phyloP scores from a whole-genome alignment of 768 basidiomycete genomes.

The Leccinum longicurvipes region DNA sequence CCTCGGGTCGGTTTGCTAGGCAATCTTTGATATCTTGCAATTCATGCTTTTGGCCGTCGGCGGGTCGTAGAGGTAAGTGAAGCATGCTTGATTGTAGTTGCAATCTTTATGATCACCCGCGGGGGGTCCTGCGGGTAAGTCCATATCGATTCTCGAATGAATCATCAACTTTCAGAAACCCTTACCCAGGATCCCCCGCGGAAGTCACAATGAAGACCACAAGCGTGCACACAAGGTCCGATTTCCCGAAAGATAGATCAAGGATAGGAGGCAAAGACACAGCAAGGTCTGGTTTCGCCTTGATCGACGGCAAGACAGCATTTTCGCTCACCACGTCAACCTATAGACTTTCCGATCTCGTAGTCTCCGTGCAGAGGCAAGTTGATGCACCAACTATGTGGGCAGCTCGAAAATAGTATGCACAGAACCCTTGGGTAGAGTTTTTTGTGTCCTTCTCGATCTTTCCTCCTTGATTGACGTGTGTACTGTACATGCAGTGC shows the following conservation, averaged over 20 bases:
- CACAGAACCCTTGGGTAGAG: too few relatives aligned
- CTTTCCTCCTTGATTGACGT: not conserved
- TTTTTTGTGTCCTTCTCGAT: not conserved
- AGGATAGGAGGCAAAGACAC: not conserved
- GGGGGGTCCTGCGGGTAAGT: not conserved
- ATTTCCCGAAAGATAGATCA: not conserved
- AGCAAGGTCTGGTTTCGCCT: not conserved
- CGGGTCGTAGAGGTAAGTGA: too few relatives aligned
- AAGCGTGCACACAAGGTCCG: not conserved
- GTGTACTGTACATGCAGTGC: too few relatives aligned
- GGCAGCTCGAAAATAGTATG: not conserved
- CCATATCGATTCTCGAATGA: not conserved
- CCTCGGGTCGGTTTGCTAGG: too few relatives aligned
- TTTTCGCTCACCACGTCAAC: not conserved
- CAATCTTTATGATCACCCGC: too few relatives aligned
- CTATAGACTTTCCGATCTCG: constrained; percentile 3
- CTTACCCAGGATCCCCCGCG: not conserved
- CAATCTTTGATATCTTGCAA: too few relatives aligned
- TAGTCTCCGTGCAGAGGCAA: constrained; percentile 14
- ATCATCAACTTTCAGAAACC: not conserved
- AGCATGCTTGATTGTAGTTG: too few relatives aligned
- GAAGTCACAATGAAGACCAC: not conserved
- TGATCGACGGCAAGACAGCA: not conserved
- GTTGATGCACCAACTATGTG: constrained; percentile 1
- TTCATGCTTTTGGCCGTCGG: too few relatives aligned